A percentile compares a stretch with the other conserved stretches of the same genome.
Conservation (phyloP, 1,139 yeast species). For the Hyphopichia wangnamkhiaoensis region DNA sequence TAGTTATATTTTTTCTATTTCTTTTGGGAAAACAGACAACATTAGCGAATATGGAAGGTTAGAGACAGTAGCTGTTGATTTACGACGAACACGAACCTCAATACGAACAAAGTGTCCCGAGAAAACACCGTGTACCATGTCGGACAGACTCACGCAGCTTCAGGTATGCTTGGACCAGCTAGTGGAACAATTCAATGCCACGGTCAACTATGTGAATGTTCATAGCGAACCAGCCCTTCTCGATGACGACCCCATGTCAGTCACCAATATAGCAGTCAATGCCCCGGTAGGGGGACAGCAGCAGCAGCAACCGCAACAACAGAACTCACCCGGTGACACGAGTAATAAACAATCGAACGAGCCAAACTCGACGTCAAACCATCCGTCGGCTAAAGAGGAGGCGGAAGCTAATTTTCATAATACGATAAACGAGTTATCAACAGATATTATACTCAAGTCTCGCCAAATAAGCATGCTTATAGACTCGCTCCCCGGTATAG, state of each 20-base stretch:
- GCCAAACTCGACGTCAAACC: slow-evolving; percentile 17
- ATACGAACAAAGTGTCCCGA: background rate
- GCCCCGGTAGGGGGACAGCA: slow-evolving; percentile 47
- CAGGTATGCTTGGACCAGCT: slow-evolving; percentile 91
- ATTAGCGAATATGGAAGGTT: background rate
- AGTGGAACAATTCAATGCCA: slow-evolving; percentile 88
- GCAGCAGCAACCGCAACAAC: slow-evolving; percentile 13
- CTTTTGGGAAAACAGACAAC: background rate
- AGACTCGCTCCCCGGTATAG: slow-evolving; percentile 91
- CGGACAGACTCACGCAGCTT: slow-evolving; percentile 89
- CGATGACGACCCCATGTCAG: slow-evolving; percentile 42
- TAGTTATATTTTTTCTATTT: no score
- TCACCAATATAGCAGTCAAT: slow-evolving; percentile 42
- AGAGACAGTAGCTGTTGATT: background rate
- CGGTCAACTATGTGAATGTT: slow-evolving; percentile 77
- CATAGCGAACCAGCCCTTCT: slow-evolving; percentile 40
- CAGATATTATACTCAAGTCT: slow-evolving; percentile 81
- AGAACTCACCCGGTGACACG: slow-evolving; percentile 25
- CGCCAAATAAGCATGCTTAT: slow-evolving; percentile 85
- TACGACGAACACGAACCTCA: background rate
- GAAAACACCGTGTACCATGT: slow-evolving; percentile 44
- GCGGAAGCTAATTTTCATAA: slow-evolving; percentile 43
- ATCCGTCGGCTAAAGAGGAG: slow-evolving; percentile 15
- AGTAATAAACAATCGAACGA: slow-evolving; percentile 19
- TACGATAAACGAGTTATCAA: slow-evolving; percentile 71